Percentiles rank a stretch among this genome's conserved stretches.
Conservation (phyloP, 1,139 yeast genomes). For the Yarrowia galli region DNA sequence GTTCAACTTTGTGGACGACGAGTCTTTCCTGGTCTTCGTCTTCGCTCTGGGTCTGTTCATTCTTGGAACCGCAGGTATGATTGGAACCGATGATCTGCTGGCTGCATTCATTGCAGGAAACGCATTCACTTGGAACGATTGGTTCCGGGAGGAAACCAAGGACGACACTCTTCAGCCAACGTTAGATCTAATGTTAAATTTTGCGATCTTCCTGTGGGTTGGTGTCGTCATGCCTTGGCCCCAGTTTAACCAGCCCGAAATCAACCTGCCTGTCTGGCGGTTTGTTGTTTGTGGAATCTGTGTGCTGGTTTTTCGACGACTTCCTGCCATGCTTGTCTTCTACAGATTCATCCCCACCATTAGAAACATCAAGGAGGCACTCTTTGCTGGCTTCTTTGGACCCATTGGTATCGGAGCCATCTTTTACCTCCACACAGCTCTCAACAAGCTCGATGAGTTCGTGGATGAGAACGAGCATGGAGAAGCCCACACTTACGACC, state of each 20-base stretch:
- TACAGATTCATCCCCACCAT: slow-evolving; percentile 53
- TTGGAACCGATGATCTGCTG: slow-evolving; percentile 54
- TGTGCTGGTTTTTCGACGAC: slow-evolving; percentile 50
- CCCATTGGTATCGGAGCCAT: slow-evolving; percentile 58
- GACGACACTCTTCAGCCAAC: slow-evolving; percentile 49
- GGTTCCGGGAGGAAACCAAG: slow-evolving; percentile 48
- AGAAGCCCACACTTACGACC: slow-evolving; percentile 38
- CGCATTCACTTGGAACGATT: slow-evolving; percentile 50
- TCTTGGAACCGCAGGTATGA: slow-evolving; percentile 56
- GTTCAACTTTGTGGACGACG: slow-evolving; percentile 54
- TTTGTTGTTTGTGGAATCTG: slow-evolving; percentile 49
- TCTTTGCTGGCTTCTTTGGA: slow-evolving; percentile 56
- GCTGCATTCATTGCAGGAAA: slow-evolving; percentile 53
- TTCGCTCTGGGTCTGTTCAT: slow-evolving; percentile 76
- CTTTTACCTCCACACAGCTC: slow-evolving; percentile 47
- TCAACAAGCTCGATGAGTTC: slow-evolving; percentile 44
- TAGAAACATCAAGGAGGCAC: slow-evolving; percentile 53
- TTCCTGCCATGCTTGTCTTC: slow-evolving; percentile 51
- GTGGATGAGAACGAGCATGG: slow-evolving; percentile 39
- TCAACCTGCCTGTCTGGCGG: slow-evolving; percentile 49
- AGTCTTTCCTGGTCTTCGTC: slow-evolving; percentile 73
- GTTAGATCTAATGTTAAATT: slow-evolving; percentile 50
- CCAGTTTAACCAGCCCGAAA: slow-evolving; percentile 43
- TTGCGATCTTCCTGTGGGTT: slow-evolving; percentile 51
- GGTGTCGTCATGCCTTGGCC: slow-evolving; percentile 54